Percentiles rank a stretch among this genome's conserved stretches.
These are phyloP conservation scores for Ricinus communis DNA, from an alignment of 345 rosid species.

Conservation along the genomic window DNA sequence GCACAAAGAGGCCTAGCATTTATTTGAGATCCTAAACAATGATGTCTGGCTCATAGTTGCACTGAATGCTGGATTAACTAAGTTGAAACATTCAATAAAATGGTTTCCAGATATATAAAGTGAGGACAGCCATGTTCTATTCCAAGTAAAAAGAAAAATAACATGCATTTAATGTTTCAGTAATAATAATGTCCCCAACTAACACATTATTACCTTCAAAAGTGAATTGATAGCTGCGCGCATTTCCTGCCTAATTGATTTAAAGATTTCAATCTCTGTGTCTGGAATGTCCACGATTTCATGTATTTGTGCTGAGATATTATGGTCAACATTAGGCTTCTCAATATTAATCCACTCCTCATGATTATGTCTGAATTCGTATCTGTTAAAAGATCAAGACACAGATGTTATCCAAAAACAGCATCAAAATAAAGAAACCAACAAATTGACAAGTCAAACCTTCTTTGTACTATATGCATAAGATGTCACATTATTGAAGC, in stretches of 20 bases:
- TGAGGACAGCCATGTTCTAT: too few relatives aligned
- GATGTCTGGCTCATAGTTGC: too few relatives aligned
- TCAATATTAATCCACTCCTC: slow-evolving; percentile 67
- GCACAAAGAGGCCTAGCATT: too few relatives aligned
- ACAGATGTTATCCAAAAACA: slow-evolving; percentile 2
- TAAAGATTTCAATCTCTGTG: slow-evolving; percentile 61
- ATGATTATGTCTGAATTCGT: slow-evolving; percentile 68
- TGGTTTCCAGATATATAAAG: too few relatives aligned
- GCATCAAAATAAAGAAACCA: neutral
- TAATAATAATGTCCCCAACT: neutral
- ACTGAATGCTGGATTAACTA: too few relatives aligned
- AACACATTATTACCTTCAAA: slow-evolving; percentile 60
- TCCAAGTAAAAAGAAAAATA: too few relatives aligned
- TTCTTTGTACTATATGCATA: neutral
- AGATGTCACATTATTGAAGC: neutral
- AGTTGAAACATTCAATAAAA: too few relatives aligned
- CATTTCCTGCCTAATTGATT: slow-evolving; percentile 64
- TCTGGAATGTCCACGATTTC: slow-evolving; percentile 44
- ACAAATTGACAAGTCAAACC: neutral
- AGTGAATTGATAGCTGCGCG: slow-evolving; percentile 69
- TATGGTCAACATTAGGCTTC: slow-evolving; percentile 69
- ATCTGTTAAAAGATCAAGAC: slow-evolving; percentile 46
- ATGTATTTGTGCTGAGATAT: slow-evolving; percentile 45
- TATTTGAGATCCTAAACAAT: too few relatives aligned
- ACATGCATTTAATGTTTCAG: too few relatives aligned